Percentiles rank a stretch among this genome's conserved stretches.
These are phyloP conservation scores for Paxillus involutus DNA, from an alignment of 768 basidiomycete species.

Conservation along the genomic window DNA sequence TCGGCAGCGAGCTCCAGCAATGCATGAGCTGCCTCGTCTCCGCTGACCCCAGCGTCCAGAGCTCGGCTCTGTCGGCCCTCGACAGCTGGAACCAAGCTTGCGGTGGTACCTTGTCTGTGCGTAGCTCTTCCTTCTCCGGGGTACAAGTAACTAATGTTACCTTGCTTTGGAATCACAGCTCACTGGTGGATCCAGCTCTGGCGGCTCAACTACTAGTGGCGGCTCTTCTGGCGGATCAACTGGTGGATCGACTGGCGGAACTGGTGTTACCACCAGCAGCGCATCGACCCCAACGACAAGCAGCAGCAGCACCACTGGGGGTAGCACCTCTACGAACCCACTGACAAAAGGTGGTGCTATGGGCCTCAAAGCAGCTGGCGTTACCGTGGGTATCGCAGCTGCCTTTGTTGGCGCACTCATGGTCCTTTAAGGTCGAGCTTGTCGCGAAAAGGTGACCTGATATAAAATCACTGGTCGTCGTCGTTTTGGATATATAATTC, in stretches of 20 bases:
- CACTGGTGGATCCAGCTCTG: constrained; percentile 2
- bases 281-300: background rate
- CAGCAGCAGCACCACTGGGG: background rate
- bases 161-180: constrained; percentile 5
- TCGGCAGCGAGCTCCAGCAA: constrained; percentile 12
- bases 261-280: background rate
- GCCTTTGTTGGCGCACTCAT: constrained; percentile 11
- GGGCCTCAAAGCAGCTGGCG: constrained; percentile 2
- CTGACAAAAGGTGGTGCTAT: background rate
- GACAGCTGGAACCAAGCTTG: constrained; percentile 17
- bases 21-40: constrained; percentile 22
- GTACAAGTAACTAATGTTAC: background rate
- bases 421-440: constrained; percentile 5
- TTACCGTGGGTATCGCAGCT: constrained; percentile 2
- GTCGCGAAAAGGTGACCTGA: background rate
- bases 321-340: constrained; percentile 2
- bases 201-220: background rate
- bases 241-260: background rate
- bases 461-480: too few species aligned
- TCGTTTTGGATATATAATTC: background rate
- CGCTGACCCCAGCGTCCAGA: background rate
- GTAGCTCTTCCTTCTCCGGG: background rate
- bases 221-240: background rate
- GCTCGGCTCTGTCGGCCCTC: constrained; percentile 9
- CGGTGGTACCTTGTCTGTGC: constrained; percentile 16